Conservation (phyloP, 306 rosid genomes). For the Glycine tomentella region DNA sequence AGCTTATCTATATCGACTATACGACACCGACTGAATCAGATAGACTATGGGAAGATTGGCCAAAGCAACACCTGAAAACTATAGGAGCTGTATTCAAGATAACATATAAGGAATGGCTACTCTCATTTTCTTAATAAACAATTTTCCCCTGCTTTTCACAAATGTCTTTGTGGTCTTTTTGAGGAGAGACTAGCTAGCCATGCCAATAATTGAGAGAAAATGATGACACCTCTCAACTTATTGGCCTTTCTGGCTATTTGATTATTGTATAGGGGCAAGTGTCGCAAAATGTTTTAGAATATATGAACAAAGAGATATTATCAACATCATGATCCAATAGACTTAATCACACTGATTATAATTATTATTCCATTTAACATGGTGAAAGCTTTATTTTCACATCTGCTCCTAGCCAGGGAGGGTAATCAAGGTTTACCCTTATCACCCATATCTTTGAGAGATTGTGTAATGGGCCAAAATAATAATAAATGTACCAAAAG, state of each 20-base stretch:
- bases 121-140: constrained; percentile 14
- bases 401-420: neutral
- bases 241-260: constrained; percentile 25
- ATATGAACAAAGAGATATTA: constrained; percentile 37
- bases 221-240: constrained; percentile 34
- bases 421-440: constrained; percentile 45
- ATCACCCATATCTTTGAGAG: constrained; percentile 36
- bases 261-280: constrained; percentile 17
- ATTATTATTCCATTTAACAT: constrained; percentile 32
- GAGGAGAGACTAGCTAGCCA: constrained; percentile 5
- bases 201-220: constrained; percentile 49
- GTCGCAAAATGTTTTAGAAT: constrained; percentile 32
- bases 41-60: neutral
- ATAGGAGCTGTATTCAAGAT: neutral
- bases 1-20: neutral
- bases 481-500: constrained; percentile 47
- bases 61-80: constrained; percentile 22
- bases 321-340: constrained; percentile 51
- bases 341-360: constrained; percentile 28
- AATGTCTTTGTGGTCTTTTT: constrained; percentile 3
- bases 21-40: neutral
- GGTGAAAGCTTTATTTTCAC: constrained; percentile 42
- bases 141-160: neutral
- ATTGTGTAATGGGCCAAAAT: constrained; percentile 44
- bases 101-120: constrained; percentile 19